Evolutionary conservation across 805 yeast genomes (phyloP), one percentile per base, ranked within the genome.

Genomic region (Kurtzmaniella cleridarum): DNA sequence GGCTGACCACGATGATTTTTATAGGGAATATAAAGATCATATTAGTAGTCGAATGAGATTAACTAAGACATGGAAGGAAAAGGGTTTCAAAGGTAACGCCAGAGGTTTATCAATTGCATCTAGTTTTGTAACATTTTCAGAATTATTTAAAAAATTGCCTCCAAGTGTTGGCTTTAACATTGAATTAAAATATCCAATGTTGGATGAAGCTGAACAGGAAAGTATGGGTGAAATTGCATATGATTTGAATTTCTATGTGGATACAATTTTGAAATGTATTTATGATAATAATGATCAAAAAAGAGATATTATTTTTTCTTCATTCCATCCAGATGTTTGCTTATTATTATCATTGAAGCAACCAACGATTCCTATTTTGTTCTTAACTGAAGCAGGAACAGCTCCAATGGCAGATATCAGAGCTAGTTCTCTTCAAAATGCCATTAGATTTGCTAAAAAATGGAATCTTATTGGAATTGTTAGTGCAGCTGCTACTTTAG

Each of bases 241-340:
- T 41, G 96, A 90, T 49, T 69, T 89, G 66, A 91, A 91, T 58
- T 74, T 73, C 48, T 91, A 89, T 80, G 85, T 88, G 27, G 97
- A 91, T 58, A 86, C 95, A 0, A 85, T 91, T 13, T 70, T 91
- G 48, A 71, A 83, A 49, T 74, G 73, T 20, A 91, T 91, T 12
- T 90, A 84, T 55, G 72, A 68, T 44, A 95, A 86, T 43, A 71
- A 84, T 58, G 79, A 80, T 6, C 69, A 76, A 29, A 90, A 88
- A 7, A 73, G 98, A 48, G 96, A 91, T 57, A 76, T 91, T 32
- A 81, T 91, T 14, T 86, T 91, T 52, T 87, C 96, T 2, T 85
- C 95, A 2, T 91, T 91, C 73, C 95, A 91, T 54, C 98, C 98
- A 0, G 98, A 91, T 57, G 76, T 88, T 26, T 91, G 98, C 60